Base-by-base conservation (phyloP, 768 basidiomycete genomes). In the Pholiota conissans region DNA sequence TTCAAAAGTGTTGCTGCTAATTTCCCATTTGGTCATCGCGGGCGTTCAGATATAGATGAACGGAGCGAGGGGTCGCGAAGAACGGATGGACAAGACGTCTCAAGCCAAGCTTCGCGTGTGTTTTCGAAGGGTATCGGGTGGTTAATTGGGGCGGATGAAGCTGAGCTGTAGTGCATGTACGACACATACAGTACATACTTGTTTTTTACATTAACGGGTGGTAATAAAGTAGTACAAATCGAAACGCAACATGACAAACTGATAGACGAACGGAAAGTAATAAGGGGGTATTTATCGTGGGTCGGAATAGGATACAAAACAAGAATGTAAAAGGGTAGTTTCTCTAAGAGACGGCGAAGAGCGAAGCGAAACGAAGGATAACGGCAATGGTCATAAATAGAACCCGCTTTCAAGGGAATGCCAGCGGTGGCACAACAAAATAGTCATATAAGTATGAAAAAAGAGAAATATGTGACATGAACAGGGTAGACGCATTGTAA, bases 61-160 rank as follows among this genome's bases (percentile, higher is more conserved):
- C 73, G 74, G 18, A 76, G 77, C 47, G 76, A 76, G 51, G 69
- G 72, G 53, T 72, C 76, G 47, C 70, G 76, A 48, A 72, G 74
- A 57, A 73, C 72, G 58, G 81, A 81, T 51, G 75, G 75, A 35
- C 84, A 82, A 16, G 89, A 89, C 52, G 85, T 90, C 39, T 84
- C 87, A 18, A 70, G 82, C n/a, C 86, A 89, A 64, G 93, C 93
- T 2, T 84, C 85, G 49, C 81, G 87, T 29, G 92, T 86, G 3
- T 71, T 98, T 39, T 90, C 92, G 34, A 89, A 89, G 66, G 96
- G 96, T 7, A 92, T 98, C 52, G 95, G 95, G 27, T 98, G 96
- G 96, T 78, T 98, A 27, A 86, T 98, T 56, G 96, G 96, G 39
- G 90, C 86, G 11, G 94, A 95, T 59, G 88, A 86, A 48, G 42